Conservation (phyloP, 495 filamentous ascomycete species). For the Aspergillus nanangensis region DNA sequence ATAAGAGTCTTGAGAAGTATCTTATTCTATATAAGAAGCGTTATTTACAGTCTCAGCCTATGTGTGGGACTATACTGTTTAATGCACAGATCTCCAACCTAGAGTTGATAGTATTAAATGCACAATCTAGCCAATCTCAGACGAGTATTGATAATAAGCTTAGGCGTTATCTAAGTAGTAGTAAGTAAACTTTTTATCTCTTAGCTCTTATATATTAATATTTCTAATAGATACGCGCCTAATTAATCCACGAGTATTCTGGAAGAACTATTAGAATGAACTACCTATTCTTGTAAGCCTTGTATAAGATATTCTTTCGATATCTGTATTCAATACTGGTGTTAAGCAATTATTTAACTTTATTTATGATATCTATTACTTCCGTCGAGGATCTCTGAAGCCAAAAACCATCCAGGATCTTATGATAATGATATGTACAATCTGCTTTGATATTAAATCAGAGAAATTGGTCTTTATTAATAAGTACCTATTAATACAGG, state of each 20-base stretch:
- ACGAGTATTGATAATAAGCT: background rate
- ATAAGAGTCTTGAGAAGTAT: too few species aligned
- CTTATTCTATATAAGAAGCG: background rate
- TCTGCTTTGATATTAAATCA: background rate
- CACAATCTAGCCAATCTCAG: background rate
- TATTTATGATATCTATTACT: constrained; percentile 11
- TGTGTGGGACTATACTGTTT: background rate
- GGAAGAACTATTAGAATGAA: constrained; percentile 8
- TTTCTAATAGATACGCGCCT: too few species aligned
- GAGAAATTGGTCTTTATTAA: too few species aligned
- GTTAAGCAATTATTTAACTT: constrained; percentile 13
- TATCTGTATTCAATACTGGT: constrained; percentile 1
- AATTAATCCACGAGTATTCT: constrained; percentile 1
- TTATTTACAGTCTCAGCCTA: background rate
- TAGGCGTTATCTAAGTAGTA: background rate
- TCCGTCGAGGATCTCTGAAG: constrained; percentile 3
- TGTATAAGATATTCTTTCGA: constrained; percentile 5
- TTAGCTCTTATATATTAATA: background rate
- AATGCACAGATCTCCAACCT: background rate
- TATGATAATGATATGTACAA: background rate
- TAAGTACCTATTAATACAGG: too few species aligned
- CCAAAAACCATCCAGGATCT: too few species aligned
- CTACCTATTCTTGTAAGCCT: constrained; percentile 6
- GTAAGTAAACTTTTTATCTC: background rate
- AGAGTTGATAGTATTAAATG: background rate